phyloP scores from a whole-genome alignment of 352 stramenopile genomes.

The Globisporangium orthogonon region DNA sequence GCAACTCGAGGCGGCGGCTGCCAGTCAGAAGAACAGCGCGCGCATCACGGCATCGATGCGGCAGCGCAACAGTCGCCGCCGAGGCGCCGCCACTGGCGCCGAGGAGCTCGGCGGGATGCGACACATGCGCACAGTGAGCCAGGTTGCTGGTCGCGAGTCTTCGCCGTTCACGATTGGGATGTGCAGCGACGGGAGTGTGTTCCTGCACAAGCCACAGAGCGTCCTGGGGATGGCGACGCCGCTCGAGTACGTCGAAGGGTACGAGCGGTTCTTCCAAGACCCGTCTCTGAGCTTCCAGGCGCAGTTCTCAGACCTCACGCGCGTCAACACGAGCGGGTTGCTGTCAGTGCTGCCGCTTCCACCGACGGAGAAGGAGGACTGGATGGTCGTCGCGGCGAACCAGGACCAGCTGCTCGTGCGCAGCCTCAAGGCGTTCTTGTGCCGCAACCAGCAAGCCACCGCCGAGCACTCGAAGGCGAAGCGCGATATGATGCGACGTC shows the following conservation, averaged over 20 bases:
- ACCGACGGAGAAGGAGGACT: constrained; percentile 48
- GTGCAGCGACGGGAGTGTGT: constrained; percentile 81
- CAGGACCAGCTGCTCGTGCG: constrained; percentile 64
- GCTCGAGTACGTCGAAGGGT: constrained; percentile 70
- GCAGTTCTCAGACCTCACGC: constrained; percentile 73
- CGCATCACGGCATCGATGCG: constrained; percentile 28
- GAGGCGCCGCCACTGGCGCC: constrained; percentile 17
- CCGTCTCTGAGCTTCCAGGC: constrained; percentile 62
- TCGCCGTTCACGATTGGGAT: constrained; percentile 72
- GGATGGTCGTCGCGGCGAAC: constrained; percentile 75
- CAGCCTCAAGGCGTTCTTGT: constrained; percentile 57
- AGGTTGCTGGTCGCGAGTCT: constrained; percentile 50
- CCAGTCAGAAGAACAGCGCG: constrained; percentile 15
- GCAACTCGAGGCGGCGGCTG: constrained; percentile 21
- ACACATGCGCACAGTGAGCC: constrained; percentile 69
- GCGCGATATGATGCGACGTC: constrained; percentile 10
- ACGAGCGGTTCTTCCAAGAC: constrained; percentile 81
- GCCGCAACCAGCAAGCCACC: constrained; percentile 44
- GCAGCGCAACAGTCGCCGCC: constrained; percentile 41
- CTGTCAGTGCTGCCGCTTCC: constrained; percentile 57
- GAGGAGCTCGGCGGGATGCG: constrained; percentile 42
- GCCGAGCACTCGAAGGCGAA: constrained; percentile 36
- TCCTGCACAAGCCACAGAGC: constrained; percentile 50
- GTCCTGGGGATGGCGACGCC: constrained; percentile 55
- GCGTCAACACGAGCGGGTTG: constrained; percentile 63